Percentiles rank a stretch among this genome's conserved stretches.
Evolutionary conservation across 257 asterid genomes (phyloP).

Genomic region (Ligustrum vulgare): DNA sequence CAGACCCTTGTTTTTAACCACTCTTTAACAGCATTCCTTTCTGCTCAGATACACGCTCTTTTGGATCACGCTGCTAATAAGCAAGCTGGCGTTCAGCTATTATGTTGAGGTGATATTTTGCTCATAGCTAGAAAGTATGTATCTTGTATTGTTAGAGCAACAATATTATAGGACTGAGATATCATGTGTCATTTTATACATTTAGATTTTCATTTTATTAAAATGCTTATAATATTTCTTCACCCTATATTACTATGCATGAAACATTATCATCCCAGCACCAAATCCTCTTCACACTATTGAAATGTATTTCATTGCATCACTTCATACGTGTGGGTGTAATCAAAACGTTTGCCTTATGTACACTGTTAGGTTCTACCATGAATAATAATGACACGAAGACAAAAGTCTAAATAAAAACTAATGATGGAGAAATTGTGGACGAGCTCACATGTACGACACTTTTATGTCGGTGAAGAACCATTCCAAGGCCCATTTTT

Average conservation of each 20-base stretch:
- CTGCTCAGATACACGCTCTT: conserved; percentile 79
- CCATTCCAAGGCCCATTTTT: background rate
- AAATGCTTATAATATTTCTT: background rate
- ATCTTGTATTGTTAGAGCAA: conserved; percentile 18
- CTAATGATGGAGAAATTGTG: background rate
- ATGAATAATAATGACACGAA: background rate
- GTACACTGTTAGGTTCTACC: background rate
- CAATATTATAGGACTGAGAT: background rate
- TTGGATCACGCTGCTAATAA: conserved; percentile 84
- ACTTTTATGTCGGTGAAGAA: background rate
- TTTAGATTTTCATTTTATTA: background rate
- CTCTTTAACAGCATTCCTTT: conserved; percentile 10
- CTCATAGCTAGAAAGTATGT: conserved; percentile 6
- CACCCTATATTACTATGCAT: background rate
- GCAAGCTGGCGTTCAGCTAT: conserved; percentile 98
- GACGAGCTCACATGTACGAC: background rate
- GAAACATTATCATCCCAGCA: background rate
- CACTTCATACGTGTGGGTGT: background rate
- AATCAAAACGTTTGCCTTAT: background rate
- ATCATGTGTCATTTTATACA: background rate
- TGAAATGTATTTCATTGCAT: background rate
- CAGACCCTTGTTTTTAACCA: conserved; percentile 11
- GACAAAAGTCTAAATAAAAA: background rate
- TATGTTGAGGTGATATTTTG: conserved; percentile 79
- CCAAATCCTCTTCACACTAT: background rate